Base-by-base conservation (phyloP, 108 stramenopile genomes). In the Nannochloropsis gaditana region DNA sequence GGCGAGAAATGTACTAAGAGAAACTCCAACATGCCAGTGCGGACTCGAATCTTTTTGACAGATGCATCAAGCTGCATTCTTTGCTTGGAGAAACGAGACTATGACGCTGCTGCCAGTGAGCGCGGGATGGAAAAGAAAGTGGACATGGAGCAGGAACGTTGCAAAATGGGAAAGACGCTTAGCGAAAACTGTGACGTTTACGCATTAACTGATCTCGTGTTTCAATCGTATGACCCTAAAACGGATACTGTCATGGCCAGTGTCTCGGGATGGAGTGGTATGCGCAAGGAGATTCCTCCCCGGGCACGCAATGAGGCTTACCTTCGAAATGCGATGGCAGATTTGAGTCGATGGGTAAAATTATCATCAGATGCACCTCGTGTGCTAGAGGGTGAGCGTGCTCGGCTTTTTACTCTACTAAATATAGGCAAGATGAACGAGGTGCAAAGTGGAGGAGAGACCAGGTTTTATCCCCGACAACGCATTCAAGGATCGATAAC, bases 191-290 rank as follows among this genome's bases (percentile, higher is more conserved):
- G n/a, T 8, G 15, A 15, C n/a, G 59, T 73, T 15, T 73, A 73
- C 59, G 59, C 59, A n/a, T 73, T 73, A n/a, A 73, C 59, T n/a
- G 59, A 73, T 2, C 59, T 73, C 19, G 59, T n/a, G 19, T 73
- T 73, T 6, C 59, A 73, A n/a, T 73, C 59, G n/a, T 73, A 73
- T n/a, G 59, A 73, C 8, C 59, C 59, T n/a, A 73, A 73, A n/a
- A 73, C 59, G n/a, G 59, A 73, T 0, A 73, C 59, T 15, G 59
- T 73, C 4, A 73, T 73, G 59, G 59, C 6, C 15, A 73, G 19
- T 15, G 2, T 73, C 59, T 73, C 59, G 59, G 59, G 1, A 2
- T 73, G 59, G 59, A 73, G 5, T n/a, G 59, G 59, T 6, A 73
- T 73, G 59, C 59, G 59, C n/a, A 73, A 73, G 59, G n/a, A 4